Percentiles rank a stretch among this genome's conserved stretches.
Conservation (phyloP, 176 grass and related monocot species). For the bread wheat (Triticum aestivum) region IWGSC_CS_RefSeq_v2.1 NC_057814.1:232380913-232381412, state of each 20-base stretch:
- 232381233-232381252: too few relatives aligned
- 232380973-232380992: background rate
- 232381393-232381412: background rate
- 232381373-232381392: background rate
- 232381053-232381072: background rate
- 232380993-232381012: too few relatives aligned
- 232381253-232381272: too few relatives aligned
- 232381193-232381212: too few relatives aligned
- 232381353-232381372: background rate
- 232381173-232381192: too few relatives aligned
- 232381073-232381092: background rate
- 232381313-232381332: background rate
- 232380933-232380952: background rate
- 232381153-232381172: background rate
- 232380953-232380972: background rate
- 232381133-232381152: slow-evolving; percentile 12
- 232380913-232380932: slow-evolving; percentile 24
- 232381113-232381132: background rate
- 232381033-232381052: background rate
- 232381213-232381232: too few relatives aligned
- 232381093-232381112: slow-evolving; percentile 8
- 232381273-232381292: slow-evolving; percentile 26
- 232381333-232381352: background rate
- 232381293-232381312: background rate
- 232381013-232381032: background rate